Evolutionary conservation across 208 protist genomes (phyloP), one percentile per base, ranked within the genome.

Genomic region (Trypanosoma grayi): DNA sequence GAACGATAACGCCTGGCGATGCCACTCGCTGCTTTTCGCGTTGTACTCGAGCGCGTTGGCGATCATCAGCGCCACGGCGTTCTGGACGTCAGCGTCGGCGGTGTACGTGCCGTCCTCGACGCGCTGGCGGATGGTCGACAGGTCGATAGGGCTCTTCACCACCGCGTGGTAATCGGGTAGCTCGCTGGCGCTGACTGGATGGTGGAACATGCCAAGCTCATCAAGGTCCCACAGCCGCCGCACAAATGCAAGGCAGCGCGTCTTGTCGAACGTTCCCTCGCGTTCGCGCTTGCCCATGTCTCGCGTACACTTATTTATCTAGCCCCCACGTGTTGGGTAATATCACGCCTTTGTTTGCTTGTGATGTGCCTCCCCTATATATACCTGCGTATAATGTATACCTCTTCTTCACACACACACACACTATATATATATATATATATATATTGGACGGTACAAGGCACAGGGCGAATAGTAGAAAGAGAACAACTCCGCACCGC

Each of bases 11-110:
- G 90, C 90, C 56, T 83, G 69, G 16, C 66, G 50, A 50, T 91
- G 70, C 78, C 77, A 93, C 45, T 50, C 67, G 10, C 72, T 78
- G 40, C 77, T 82, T 37, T 81, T 86, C 10, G 78, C 67, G 62
- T 95, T 95, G 75, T 87, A 95, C 41, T 91, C 77, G 27, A 95
- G 54, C 10, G 90, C 90, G 62, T 95, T 95, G 18, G 86, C 62
- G 37, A 95, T 81, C 90, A 95, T 95, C 4, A 82, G 78, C 0
- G 78, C 84, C 7, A 92, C 86, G 46, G 90, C 90, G 25, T 80
- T 80, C 66, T 92, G 76, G 37, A 95, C 75, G 27, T 88, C 84
- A 0, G 67, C 60, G 65, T 95, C 86, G 6, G 33, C 51, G 14
- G 9, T 61, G 76, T 95, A 95, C 61, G 61, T 73, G 27, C 60